These are phyloP conservation scores for Picochlorum sp. DNA, from an alignment of 139 green algal species.

Conservation along the genomic window DNA sequence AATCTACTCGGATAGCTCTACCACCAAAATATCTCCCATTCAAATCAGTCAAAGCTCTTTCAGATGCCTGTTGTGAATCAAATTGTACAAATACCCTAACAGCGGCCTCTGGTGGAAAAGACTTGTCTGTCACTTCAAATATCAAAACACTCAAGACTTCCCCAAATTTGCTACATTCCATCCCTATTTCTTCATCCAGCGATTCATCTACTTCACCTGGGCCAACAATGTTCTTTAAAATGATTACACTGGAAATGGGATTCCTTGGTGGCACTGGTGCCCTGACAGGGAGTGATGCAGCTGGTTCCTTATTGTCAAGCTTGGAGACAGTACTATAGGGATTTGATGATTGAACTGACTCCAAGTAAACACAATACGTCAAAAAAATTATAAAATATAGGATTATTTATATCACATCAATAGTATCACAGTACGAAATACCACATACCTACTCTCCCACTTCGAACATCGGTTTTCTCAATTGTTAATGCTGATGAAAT, in stretches of 20 bases:
- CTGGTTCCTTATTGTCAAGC: no score
- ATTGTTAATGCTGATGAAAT: constrained; percentile 78
- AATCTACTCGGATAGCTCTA: constrained; percentile 57
- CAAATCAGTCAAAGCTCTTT: constrained; percentile 50
- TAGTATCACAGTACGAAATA: background rate
- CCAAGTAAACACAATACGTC: no score
- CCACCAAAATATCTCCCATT: constrained; percentile 78
- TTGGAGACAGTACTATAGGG: no score
- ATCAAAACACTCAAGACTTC: constrained; percentile 69
- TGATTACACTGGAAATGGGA: constrained; percentile 32
- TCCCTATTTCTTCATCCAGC: constrained; percentile 83
- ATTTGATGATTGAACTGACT: no score
- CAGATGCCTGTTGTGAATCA: constrained; percentile 15
- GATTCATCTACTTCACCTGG: constrained; percentile 85
- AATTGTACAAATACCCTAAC: constrained; percentile 88
- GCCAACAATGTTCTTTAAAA: constrained; percentile 66
- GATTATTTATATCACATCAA: background rate
- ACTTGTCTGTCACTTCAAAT: constrained; percentile 75
- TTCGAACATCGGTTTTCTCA: constrained; percentile 41
- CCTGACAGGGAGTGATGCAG: background rate
- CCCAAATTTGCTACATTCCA: constrained; percentile 85
- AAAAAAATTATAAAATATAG: background rate
- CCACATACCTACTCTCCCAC: background rate
- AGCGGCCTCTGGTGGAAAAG: constrained; percentile 46
- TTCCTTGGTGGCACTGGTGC: background rate